phyloP scores from a whole-genome alignment of 129 eudicot genomes.

The Rutidosis leptorrhynchoides region DNA sequence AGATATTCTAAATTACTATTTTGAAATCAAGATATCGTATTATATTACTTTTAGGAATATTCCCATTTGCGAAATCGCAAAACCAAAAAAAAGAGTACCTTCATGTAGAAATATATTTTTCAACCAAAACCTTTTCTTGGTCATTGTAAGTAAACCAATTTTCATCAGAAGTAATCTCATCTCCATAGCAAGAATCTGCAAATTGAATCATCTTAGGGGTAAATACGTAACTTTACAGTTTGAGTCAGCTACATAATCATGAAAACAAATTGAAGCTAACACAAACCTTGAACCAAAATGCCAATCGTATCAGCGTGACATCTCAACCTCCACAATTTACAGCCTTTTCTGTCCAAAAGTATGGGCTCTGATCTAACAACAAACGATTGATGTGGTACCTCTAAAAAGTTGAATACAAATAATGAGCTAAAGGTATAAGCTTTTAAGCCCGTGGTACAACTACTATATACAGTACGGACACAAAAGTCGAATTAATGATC shows the following conservation, averaged over 20 bases:
- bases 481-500: slow-evolving; percentile 20
- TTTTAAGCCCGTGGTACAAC: background rate
- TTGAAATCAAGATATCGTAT: slow-evolving; percentile 9
- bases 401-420: slow-evolving; percentile 16
- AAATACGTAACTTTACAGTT: background rate
- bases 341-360: slow-evolving; percentile 38
- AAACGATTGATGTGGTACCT: slow-evolving; percentile 29
- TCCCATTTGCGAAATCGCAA: background rate
- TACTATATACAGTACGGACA: slow-evolving; percentile 5
- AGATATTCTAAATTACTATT: slow-evolving; percentile 5
- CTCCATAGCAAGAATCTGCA: slow-evolving; percentile 36
- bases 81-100: slow-evolving; percentile 25
- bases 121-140: slow-evolving; percentile 39
- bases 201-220: background rate
- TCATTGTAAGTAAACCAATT: slow-evolving; percentile 42
- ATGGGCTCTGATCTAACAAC: slow-evolving; percentile 47
- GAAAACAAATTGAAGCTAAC: slow-evolving; percentile 4
- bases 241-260: background rate
- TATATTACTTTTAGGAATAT: background rate
- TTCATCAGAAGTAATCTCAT: slow-evolving; percentile 25
- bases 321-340: slow-evolving; percentile 49
- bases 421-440: slow-evolving; percentile 17
- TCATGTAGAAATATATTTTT: slow-evolving; percentile 29
- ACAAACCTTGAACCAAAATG: slow-evolving; percentile 45
- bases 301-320: slow-evolving; percentile 32